Evolutionary conservation across 2,329 filamentous ascomycete genomes (phyloP), one percentile per base, ranked within the genome.

Genomic region (Nothophaeocryptopus gaeumannii): DNA sequence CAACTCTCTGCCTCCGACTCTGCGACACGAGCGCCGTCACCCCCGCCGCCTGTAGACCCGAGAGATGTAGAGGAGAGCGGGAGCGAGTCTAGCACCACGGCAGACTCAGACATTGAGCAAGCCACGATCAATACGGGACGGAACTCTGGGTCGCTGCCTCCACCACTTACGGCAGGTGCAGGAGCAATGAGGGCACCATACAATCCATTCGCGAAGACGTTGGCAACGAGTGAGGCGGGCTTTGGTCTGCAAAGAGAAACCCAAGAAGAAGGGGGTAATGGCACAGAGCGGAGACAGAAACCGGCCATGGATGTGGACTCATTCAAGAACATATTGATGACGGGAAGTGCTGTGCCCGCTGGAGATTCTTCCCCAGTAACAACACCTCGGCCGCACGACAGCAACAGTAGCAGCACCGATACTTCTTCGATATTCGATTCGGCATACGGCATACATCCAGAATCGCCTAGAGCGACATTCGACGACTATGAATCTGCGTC

Each of bases 241-340:
- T 55, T 52, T 50, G 53, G 51, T 12, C 7, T 26, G 20, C 20
- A 26, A 26, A 26, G 20, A 26, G 20, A 26, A 4, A 26, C 4
- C 4, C 30, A 53, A 30, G 47, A 55, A 26, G 34, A 47, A 30
- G 30, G 51, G 45, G 37, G 38, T 36, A 43, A 49, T 36, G 37
- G 29, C 9, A 39, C 32, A 38, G 52, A 51, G 39, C 38, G 52
- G 16, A 45, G 41, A 39, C 32, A 42, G 36, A 51, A 68, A 61
- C 63, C 65, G 50, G 54, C 75, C 77, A 2, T 91, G 60, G 85
- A 92, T 63, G 87, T 91, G 1, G 83, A 88, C 63, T 83, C 86
- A 1, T 92, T 92, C 69, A 83, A 82, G 63, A 78, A 85, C 51
- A 72, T 93, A 51, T 75, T 92, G 37, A 74, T 92, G 71, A 91